Percentiles rank a stretch among this genome's conserved stretches.
These are phyloP conservation scores for Talaromyces sp. DNA, from an alignment of 2,329 filamentous ascomycete genomes.

Conservation along the genomic window DNA sequence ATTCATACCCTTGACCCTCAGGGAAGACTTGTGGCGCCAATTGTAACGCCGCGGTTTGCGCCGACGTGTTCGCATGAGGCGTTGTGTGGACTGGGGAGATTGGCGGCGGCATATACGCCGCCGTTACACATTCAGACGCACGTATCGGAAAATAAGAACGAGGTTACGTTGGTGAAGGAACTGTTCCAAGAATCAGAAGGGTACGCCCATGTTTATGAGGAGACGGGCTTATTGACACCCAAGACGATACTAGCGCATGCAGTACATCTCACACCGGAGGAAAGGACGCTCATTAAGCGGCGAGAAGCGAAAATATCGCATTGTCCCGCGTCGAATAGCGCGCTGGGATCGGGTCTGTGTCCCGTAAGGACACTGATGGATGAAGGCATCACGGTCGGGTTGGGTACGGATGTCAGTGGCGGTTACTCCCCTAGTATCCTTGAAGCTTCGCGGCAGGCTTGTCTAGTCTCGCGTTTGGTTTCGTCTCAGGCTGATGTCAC, in stretches of 20 bases:
- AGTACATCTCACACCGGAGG: slow-evolving; percentile 67
- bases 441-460: slow-evolving; percentile 76
- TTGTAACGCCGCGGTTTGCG: slow-evolving; percentile 69
- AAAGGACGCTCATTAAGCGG: slow-evolving; percentile 61
- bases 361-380: slow-evolving; percentile 71
- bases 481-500: slow-evolving; percentile 17
- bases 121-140: slow-evolving; percentile 73
- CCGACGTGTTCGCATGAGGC: slow-evolving; percentile 52
- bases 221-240: slow-evolving; percentile 62
- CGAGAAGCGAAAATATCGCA: slow-evolving; percentile 69
- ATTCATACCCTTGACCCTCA: slow-evolving; percentile 64
- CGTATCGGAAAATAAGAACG: slow-evolving; percentile 74
- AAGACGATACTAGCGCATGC: slow-evolving; percentile 83
- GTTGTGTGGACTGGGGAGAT: slow-evolving; percentile 60
- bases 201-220: slow-evolving; percentile 80
- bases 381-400: slow-evolving; percentile 70
- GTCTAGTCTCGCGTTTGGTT: slow-evolving; percentile 70
- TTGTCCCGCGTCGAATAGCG: slow-evolving; percentile 82
- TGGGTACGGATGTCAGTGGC: slow-evolving; percentile 88
- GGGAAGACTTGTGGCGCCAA: slow-evolving; percentile 62
- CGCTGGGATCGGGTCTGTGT: slow-evolving; percentile 74
- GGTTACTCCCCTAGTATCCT: slow-evolving; percentile 80
- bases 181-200: slow-evolving; percentile 62
- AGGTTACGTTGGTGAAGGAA: slow-evolving; percentile 65
- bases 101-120: slow-evolving; percentile 61